A percentile compares a stretch with the other conserved stretches of the same genome.
Conservation (phyloP, 169 alveolate genomes). For the Plasmodium cynomolgi region DNA sequence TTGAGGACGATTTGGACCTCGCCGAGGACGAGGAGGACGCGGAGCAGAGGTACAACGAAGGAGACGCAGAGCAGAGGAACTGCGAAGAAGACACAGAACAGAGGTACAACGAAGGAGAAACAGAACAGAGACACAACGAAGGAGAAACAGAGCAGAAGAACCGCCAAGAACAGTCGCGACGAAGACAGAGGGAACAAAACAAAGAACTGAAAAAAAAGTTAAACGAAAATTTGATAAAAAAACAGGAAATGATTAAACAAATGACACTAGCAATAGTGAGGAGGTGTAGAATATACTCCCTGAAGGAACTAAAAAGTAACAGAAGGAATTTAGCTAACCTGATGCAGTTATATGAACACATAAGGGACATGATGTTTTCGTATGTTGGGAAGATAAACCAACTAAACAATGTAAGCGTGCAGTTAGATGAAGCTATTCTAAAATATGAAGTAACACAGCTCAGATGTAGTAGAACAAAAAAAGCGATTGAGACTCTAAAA, state of each 20-base stretch:
- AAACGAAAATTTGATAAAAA: slow-evolving; percentile 33
- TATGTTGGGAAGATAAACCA: slow-evolving; percentile 38
- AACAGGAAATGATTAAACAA: slow-evolving; percentile 40
- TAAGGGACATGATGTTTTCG: slow-evolving; percentile 34
- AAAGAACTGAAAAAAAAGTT: background rate
- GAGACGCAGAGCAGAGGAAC: background rate
- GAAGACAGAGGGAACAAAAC: slow-evolving; percentile 4
- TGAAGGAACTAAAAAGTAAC: slow-evolving; percentile 32
- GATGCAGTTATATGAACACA: slow-evolving; percentile 25
- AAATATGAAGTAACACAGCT: slow-evolving; percentile 39
- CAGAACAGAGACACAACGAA: background rate
- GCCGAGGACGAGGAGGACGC: background rate
- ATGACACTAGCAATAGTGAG: slow-evolving; percentile 26
- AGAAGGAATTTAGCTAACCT: slow-evolving; percentile 4
- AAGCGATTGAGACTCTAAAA: slow-evolving; percentile 47
- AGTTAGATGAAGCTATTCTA: slow-evolving; percentile 50
- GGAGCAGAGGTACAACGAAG: background rate
- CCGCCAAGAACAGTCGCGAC: background rate
- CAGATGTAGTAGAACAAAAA: slow-evolving; percentile 49
- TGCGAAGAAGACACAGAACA: no score
- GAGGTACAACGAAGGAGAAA: background rate
- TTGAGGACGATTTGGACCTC: background rate
- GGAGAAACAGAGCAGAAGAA: background rate
- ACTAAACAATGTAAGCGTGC: slow-evolving; percentile 28
- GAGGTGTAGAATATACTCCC: slow-evolving; percentile 35